Evolutionary conservation across 1,284 basidiomycete species (phyloP).

Genomic region (Cutaneotrichosporon cavernicola): DNA sequence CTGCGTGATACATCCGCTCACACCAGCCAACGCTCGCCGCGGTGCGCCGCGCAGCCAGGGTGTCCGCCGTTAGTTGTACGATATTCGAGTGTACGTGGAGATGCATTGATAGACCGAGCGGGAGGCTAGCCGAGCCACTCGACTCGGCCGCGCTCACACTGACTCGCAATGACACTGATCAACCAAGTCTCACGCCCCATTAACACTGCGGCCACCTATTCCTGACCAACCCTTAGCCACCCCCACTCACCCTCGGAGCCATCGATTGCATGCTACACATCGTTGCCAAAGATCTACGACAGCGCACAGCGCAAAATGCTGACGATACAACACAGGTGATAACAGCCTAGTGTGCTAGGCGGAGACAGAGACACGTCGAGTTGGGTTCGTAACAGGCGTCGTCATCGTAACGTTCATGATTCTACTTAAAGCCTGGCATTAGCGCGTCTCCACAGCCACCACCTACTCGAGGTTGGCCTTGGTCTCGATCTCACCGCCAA

Average conservation of each 20-base stretch:
- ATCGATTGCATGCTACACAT: slow-evolving; percentile 11
- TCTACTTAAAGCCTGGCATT: slow-evolving; percentile 4
- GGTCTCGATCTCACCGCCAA: slow-evolving; percentile 14
- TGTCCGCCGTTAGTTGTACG: slow-evolving; percentile 46
- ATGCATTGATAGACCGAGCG: slow-evolving; percentile 2
- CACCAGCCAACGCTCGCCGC: slow-evolving; percentile 49
- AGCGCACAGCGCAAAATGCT: neutral
- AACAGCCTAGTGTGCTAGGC: slow-evolving; percentile 3
- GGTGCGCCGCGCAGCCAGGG: slow-evolving; percentile 51
- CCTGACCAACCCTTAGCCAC: too few relatives aligned
- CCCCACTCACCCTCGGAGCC: neutral
- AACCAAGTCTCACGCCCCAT: neutral
- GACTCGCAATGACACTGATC: neutral
- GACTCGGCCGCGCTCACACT: neutral
- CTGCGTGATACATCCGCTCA: slow-evolving; percentile 15
- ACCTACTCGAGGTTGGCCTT: slow-evolving; percentile 5
- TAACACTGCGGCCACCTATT: too few relatives aligned
- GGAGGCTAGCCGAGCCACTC: neutral
- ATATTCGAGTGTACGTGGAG: slow-evolving; percentile 1
- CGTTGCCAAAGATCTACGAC: neutral
- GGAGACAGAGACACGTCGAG: slow-evolving; percentile 1
- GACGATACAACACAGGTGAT: slow-evolving; percentile 9
- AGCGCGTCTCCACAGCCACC: neutral
- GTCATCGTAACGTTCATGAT: neutral
- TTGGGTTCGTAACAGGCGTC: slow-evolving; percentile 5